Conservation (phyloP, 306 rosid species). For the Inga oerstediana region DNA sequence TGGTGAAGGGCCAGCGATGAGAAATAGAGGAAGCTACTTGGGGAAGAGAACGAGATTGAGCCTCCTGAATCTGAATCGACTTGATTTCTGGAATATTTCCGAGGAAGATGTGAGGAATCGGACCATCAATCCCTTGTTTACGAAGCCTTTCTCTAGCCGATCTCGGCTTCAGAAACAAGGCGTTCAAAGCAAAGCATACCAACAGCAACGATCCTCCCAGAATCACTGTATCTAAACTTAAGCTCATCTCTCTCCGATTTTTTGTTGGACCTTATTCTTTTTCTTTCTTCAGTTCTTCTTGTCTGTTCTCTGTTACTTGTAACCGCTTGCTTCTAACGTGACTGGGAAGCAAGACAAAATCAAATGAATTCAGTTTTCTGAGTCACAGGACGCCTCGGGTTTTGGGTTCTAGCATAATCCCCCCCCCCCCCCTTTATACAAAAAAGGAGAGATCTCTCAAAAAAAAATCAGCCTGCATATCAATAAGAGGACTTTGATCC, state of each 20-base stretch:
- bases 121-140: conserved; percentile 72
- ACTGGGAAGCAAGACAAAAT: too few relatives aligned
- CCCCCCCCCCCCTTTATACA: too few relatives aligned
- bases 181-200: conserved; percentile 29
- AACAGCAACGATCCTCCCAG: conserved; percentile 36
- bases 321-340: neutral
- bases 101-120: conserved; percentile 51
- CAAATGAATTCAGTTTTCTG: too few relatives aligned
- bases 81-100: conserved; percentile 68
- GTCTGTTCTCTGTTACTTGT: too few relatives aligned
- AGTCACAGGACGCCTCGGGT: too few relatives aligned
- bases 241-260: neutral
- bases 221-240: conserved; percentile 17
- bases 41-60: neutral
- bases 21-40: conserved; percentile 16
- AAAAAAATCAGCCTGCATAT: too few relatives aligned
- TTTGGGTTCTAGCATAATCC: too few relatives aligned
- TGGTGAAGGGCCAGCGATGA: conserved; percentile 53
- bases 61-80: conserved; percentile 31
- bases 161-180: conserved; percentile 46
- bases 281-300: neutral
- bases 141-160: conserved; percentile 56
- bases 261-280: neutral
- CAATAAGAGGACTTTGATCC: too few relatives aligned
- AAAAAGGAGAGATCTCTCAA: too few relatives aligned